Conservation (phyloP, 768 basidiomycete species). For the Lactifluus echinatus region DNA sequence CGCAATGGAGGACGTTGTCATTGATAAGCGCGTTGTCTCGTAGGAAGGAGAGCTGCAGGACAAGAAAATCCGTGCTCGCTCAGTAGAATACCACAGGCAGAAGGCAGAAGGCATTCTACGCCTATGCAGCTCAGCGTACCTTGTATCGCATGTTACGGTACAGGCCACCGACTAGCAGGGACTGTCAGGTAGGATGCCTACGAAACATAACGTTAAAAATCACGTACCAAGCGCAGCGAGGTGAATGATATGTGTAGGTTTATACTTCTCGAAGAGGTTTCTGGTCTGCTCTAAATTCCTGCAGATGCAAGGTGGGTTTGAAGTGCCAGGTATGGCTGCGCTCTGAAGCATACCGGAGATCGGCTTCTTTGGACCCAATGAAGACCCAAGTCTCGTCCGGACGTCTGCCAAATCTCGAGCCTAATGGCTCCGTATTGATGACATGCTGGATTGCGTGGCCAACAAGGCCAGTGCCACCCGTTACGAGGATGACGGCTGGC, state of each 20-base stretch:
- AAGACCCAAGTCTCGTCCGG: slow-evolving; percentile 84
- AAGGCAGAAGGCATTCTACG: neutral
- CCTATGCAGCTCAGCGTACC: slow-evolving; percentile 31
- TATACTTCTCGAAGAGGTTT: slow-evolving; percentile 79
- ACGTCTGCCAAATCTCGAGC: slow-evolving; percentile 68
- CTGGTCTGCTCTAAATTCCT: slow-evolving; percentile 66
- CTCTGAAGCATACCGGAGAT: slow-evolving; percentile 55
- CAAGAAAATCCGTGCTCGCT: neutral
- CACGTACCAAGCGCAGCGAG: slow-evolving; percentile 82
- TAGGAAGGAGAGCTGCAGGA: slow-evolving; percentile 70
- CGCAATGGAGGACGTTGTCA: slow-evolving; percentile 78
- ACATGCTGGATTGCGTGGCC: slow-evolving; percentile 76
- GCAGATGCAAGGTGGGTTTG: neutral
- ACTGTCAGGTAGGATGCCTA: neutral
- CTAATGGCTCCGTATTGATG: slow-evolving; percentile 68
- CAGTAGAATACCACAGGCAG: too few relatives aligned
- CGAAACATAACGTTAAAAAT: neutral
- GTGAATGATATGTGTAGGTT: slow-evolving; percentile 95
- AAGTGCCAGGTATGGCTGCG: neutral
- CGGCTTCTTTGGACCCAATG: slow-evolving; percentile 67
- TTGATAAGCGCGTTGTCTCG: slow-evolving; percentile 95
- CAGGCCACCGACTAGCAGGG: slow-evolving; percentile 70
- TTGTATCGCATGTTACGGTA: slow-evolving; percentile 97
- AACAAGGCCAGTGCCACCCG: slow-evolving; percentile 80
- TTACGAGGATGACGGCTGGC: slow-evolving; percentile 56